A percentile compares a stretch with the other conserved stretches of the same genome.
phyloP scores from a whole-genome alignment of 2,329 filamentous ascomycete species.

The Podosphaera fusca region DNA sequence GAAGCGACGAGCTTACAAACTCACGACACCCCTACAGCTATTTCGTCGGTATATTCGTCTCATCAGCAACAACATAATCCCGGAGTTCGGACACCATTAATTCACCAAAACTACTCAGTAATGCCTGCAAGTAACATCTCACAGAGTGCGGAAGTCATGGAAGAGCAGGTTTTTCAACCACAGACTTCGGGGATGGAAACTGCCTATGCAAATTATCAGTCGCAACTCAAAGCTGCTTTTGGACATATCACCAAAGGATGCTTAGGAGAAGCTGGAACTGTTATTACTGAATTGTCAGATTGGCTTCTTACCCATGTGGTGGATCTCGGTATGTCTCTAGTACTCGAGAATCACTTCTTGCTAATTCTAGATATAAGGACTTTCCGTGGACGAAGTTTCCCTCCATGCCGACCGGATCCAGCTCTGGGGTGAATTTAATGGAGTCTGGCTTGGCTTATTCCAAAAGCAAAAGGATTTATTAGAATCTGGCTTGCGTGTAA shows the following conservation, averaged over 20 bases:
- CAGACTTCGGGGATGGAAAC: conserved; percentile 32
- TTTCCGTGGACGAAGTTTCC: conserved; percentile 60
- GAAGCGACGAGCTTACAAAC: conserved; percentile 30
- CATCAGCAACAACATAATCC: conserved; percentile 18
- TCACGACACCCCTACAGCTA: conserved; percentile 26
- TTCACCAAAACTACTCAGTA: conserved; percentile 26
- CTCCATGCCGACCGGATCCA: conserved; percentile 56
- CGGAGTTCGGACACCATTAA: conserved; percentile 29
- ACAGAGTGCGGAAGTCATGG: conserved; percentile 24
- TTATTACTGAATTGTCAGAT: conserved; percentile 37
- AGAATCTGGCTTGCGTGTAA: conserved; percentile 16
- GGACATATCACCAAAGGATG: conserved; percentile 35
- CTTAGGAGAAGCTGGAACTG: conserved; percentile 32
- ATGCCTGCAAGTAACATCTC: conserved; percentile 26
- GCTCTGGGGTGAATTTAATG: conserved; percentile 87
- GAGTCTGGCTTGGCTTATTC: conserved; percentile 66
- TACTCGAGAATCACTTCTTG: conserved; percentile 8
- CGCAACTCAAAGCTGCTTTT: conserved; percentile 37
- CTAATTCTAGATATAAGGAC: conserved; percentile 31
- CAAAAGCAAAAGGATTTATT: conserved; percentile 64
- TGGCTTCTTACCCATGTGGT: conserved; percentile 44
- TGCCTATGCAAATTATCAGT: conserved; percentile 43
- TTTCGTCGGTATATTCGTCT: conserved; percentile 32
- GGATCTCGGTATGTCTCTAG: conserved; percentile 33
- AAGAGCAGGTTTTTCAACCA: conserved; percentile 33